Evolutionary conservation across 768 basidiomycete species (phyloP).

Genomic region (Lactarius psammicola): DNA sequence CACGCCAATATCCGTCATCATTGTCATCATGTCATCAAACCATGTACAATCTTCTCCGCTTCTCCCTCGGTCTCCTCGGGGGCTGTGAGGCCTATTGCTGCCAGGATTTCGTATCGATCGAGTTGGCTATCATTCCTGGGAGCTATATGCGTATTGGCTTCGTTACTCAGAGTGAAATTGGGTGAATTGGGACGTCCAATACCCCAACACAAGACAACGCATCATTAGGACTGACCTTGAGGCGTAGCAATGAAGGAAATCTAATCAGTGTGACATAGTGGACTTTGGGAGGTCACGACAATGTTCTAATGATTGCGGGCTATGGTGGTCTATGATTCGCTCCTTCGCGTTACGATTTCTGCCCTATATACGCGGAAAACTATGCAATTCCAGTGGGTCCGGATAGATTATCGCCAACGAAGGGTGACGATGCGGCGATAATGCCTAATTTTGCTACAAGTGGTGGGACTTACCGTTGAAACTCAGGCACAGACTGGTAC

Average conservation of each 20-base stretch:
- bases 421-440: too few species aligned
- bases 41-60: neutral
- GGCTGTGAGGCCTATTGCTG: neutral
- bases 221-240: too few species aligned
- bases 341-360: neutral
- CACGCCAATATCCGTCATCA: neutral
- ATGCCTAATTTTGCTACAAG: too few species aligned
- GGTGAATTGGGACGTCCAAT: neutral
- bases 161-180: too few species aligned
- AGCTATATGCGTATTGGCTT: too few species aligned
- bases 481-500: too few species aligned
- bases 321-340: neutral
- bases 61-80: neutral
- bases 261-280: neutral
- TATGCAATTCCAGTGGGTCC: neutral
- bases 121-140: neutral
- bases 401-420: neutral
- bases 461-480: too few species aligned
- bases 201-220: neutral
- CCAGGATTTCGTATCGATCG: neutral
- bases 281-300: too few species aligned
- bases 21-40: neutral
- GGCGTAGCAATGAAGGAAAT: too few species aligned
- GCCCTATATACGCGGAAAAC: neutral
- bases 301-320: neutral